These are phyloP conservation scores for Calonectria hawksworthii DNA, from an alignment of 2,329 filamentous ascomycete species.

Conservation along the genomic window DNA sequence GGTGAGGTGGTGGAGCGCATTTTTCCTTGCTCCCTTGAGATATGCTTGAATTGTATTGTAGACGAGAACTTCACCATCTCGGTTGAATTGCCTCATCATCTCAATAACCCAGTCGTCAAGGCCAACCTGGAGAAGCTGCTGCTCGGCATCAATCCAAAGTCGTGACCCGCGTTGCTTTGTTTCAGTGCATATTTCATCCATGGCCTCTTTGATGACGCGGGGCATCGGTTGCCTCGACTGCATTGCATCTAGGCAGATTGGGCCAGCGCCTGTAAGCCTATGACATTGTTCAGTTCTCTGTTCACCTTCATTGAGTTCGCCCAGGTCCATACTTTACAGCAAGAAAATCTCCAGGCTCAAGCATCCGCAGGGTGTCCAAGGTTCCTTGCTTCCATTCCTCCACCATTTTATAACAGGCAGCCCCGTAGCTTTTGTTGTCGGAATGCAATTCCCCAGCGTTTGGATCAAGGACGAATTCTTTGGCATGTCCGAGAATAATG, in stretches of 20 bases:
- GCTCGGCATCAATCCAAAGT: conserved; percentile 59
- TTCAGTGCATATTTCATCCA: conserved; percentile 52
- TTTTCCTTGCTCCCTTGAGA: conserved; percentile 58
- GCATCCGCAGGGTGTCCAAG: conserved; percentile 64
- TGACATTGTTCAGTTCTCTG: background rate
- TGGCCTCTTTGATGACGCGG: conserved; percentile 53
- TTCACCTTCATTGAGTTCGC: too few species aligned
- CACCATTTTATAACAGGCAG: conserved; percentile 35
- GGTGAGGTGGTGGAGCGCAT: conserved; percentile 59
- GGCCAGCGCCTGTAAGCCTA: conserved; percentile 57
- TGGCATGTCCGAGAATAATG: conserved; percentile 65
- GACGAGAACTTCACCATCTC: conserved; percentile 47
- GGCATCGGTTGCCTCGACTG: conserved; percentile 49
- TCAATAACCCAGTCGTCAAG: conserved; percentile 46
- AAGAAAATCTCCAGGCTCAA: conserved; percentile 66
- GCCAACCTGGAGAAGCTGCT: conserved; percentile 56
- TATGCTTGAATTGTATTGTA: conserved; percentile 69
- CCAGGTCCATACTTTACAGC: conserved; percentile 62
- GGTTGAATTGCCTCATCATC: conserved; percentile 54
- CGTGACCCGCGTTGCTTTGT: conserved; percentile 52
- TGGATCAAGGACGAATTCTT: conserved; percentile 56
- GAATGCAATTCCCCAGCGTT: conserved; percentile 32
- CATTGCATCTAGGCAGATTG: conserved; percentile 51
- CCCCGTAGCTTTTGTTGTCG: background rate
- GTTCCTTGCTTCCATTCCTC: conserved; percentile 64